Evolutionary conservation across 169 alveolate genomes (phyloP), one percentile per base, ranked within the genome.

Genomic region (Plasmodium sp.): DNA sequence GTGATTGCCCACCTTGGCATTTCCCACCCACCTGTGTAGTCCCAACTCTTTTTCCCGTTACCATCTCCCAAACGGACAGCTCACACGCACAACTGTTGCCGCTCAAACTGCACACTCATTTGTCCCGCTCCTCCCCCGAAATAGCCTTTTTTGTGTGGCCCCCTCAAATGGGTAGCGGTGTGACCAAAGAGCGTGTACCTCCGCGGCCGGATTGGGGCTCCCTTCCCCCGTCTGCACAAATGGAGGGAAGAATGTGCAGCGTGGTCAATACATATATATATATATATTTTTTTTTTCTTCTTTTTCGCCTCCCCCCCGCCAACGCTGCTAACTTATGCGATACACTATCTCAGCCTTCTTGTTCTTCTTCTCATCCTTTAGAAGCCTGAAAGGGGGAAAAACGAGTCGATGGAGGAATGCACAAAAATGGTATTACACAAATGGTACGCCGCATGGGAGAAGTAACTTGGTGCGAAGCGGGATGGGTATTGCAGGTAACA

Each of bases 301-400:
- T 56, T 56, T 2, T 62, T 2, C 58, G 18, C 58, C 3, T 48
- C 36, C 5, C 22, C 36, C 77, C 77, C 31, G 33, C n/a, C 77
- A 67, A 5, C 31, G 22, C 14, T 58, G 39, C 62, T 72, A 83
- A 83, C n/a, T 83, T 48, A 86, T 86, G 0, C 86, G 80, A 75
- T 86, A 86, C 7, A 86, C 41, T 39, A 86, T 86, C 31, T 86
- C 93, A 12, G 54, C 31, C 51, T 86, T 75, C 81, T 86, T 86
- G 39, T 79, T 41, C 81, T 86, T 79, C 85, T 86, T 84, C 75
- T 84, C 93, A 34, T 51, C 72, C 51, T 77, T 58, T 36, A 86
- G 41, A 27, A 75, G 51, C 85, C 93, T 86, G 67, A 33, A 36
- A 75, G 77, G 31, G n/a, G 67, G 14, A 75, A 16, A 54, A 41